A percentile compares a stretch with the other conserved stretches of the same genome.
phyloP scores from a whole-genome alignment of 805 yeast genomes.

The Yarrowia keelungensis region DNA sequence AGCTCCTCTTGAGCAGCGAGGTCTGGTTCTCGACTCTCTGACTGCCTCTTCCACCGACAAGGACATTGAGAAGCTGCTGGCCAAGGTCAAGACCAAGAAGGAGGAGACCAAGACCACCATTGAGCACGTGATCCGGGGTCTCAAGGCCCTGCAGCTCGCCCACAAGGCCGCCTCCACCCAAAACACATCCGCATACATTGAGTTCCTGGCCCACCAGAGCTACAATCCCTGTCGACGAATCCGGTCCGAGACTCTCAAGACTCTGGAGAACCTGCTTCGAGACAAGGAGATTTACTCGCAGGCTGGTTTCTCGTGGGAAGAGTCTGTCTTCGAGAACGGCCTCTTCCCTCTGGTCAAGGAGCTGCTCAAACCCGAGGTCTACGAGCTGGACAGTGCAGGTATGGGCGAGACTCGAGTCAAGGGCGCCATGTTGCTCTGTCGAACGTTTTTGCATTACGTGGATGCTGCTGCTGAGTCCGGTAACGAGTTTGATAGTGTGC shows the following conservation, averaged over 20 bases:
- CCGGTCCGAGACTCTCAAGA: constrained; percentile 66
- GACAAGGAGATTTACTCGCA: constrained; percentile 14
- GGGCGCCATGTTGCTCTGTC: constrained; percentile 70
- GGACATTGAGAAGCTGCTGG: constrained; percentile 48
- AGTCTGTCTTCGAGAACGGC: constrained; percentile 67
- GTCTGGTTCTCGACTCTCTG: constrained; percentile 7
- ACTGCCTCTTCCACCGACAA: constrained; percentile 41
- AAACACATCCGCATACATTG: constrained; percentile 60
- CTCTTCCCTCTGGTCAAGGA: constrained; percentile 75
- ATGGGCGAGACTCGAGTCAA: constrained; percentile 71
- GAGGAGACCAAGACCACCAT: constrained; percentile 16
- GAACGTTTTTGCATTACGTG: constrained; percentile 62
- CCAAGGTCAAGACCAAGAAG: constrained; percentile 28
- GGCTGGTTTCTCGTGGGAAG: constrained; percentile 25
- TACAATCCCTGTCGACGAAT: constrained; percentile 85
- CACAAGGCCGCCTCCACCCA: constrained; percentile 11
- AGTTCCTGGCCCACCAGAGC: constrained; percentile 88
- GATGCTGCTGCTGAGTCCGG: constrained; percentile 40
- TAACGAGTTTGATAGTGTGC: neutral
- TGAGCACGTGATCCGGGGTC: constrained; percentile 30
- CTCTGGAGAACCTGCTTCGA: constrained; percentile 24
- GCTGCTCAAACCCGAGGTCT: constrained; percentile 68
- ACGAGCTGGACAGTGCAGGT: constrained; percentile 65
- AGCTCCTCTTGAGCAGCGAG: constrained; percentile 35
- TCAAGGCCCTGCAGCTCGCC: constrained; percentile 17